Evolutionary conservation across 768 basidiomycete genomes (phyloP).

Genomic region (Tylopilus plumbeoviolaceoides): DNA sequence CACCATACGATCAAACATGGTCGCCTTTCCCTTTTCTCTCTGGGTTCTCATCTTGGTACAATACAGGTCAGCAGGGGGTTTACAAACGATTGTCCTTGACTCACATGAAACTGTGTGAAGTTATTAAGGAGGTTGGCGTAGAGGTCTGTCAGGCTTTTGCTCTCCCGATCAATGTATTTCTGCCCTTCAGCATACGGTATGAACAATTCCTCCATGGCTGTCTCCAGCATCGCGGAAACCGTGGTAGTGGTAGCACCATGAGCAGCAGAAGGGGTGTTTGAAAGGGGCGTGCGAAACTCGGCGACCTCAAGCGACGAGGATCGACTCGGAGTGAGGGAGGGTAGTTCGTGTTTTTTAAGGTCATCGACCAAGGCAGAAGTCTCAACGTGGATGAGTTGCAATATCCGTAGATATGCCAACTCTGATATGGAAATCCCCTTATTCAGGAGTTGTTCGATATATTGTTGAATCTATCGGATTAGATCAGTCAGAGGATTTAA

Average conservation of each 20-base stretch:
- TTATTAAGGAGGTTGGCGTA: slow-evolving; percentile 66
- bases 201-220: slow-evolving; percentile 93
- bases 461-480: slow-evolving; percentile 81
- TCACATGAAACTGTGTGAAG: slow-evolving; percentile 89
- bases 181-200: slow-evolving; percentile 90
- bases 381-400: slow-evolving; percentile 83
- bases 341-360: slow-evolving; percentile 85
- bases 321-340: slow-evolving; percentile 53
- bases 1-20: slow-evolving; percentile 88
- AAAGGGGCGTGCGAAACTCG: slow-evolving; percentile 57
- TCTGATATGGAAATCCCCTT: slow-evolving; percentile 74
- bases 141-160: slow-evolving; percentile 72
- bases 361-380: slow-evolving; percentile 82
- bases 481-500: neutral
- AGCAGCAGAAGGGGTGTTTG: slow-evolving; percentile 38
- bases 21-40: slow-evolving; percentile 57
- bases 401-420: slow-evolving; percentile 83
- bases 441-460: slow-evolving; percentile 85
- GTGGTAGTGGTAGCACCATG: slow-evolving; percentile 42
- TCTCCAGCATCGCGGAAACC: slow-evolving; percentile 85
- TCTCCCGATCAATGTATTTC: slow-evolving; percentile 90
- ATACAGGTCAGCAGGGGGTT: slow-evolving; percentile 4
- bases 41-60: slow-evolving; percentile 51
- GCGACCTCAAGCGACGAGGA: slow-evolving; percentile 57
- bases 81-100: slow-evolving; percentile 3